phyloP scores from a whole-genome alignment of 2,329 filamentous ascomycete genomes.

The Colletotrichum truncatum region DNA sequence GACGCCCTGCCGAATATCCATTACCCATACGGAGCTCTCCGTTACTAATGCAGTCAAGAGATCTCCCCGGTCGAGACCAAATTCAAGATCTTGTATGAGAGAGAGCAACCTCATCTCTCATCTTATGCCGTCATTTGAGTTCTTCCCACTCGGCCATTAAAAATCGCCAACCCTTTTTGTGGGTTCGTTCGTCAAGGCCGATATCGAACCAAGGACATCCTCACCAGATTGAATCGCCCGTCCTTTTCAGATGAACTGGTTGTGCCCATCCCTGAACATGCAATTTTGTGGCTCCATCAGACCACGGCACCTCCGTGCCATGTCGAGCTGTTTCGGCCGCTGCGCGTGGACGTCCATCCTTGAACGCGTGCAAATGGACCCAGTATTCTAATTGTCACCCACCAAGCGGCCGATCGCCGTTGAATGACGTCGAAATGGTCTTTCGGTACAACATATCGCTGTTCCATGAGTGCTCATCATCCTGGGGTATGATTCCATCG shows the following conservation, averaged over 20 bases:
- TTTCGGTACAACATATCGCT: not conserved
- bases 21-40: not conserved
- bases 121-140: not conserved
- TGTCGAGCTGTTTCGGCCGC: not conserved
- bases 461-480: not conserved
- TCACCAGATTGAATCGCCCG: not conserved
- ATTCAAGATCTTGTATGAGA: not conserved
- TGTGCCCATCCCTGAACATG: not conserved
- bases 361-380: not conserved
- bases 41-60: not conserved
- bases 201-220: not conserved
- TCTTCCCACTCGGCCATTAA: not conserved
- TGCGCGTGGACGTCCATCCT: not conserved
- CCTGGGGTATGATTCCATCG: not conserved
- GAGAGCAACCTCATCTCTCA: not conserved
- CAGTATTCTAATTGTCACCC: not conserved
- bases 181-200: not conserved
- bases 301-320: constrained; percentile 7
- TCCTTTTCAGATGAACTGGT: constrained; percentile 18
- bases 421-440: constrained; percentile 11
- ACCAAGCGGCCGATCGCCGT: not conserved
- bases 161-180: not conserved
- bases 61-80: not conserved
- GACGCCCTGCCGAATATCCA: not conserved
- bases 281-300: not conserved